Evolutionary conservation across 2,329 filamentous ascomycete species (phyloP), one percentile per base, ranked within the genome.

Genomic region (Gnomoniopsis sp.): DNA sequence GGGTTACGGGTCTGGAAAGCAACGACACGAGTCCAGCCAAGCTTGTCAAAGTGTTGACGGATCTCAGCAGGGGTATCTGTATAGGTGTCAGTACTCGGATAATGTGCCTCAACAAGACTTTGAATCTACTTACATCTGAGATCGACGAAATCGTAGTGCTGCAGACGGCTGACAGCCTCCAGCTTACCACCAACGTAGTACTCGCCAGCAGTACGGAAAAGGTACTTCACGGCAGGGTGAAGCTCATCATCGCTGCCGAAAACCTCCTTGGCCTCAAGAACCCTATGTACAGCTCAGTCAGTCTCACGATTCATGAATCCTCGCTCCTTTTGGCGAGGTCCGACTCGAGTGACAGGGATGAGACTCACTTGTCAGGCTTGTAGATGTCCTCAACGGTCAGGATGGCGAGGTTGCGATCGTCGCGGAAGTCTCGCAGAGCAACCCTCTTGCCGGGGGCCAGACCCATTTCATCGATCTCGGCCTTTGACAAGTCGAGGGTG

Each of bases 1-100:
- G 95, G 95, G 80, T 99, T 99, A 75, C 93, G 83, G 65, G 95
- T 99, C 84, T 99, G 95, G 89, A 99, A 99, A 71, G 95, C 95
- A 65, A 99, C 95, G 68, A 99, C 93, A 75, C 89, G 88, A 76
- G 90, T 88, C 95, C 95, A 99, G 78, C 95, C 95, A 69, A 99
- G 91, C 86, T 99, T 99, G 84, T 98, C 95, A 73, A 99, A 99
- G 83, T 98, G 93, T 65, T 91, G 82, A 69, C 95, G 91, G 69
- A 99, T 84, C 80, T 99, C 95, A 51, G 95, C 88, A 64, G 95
- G 95, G 12, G 95, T 96, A 79, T 93, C 89, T 92, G 53, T 4
- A 14, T 1, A 14, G 21, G 30, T 12, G 57, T 62, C 38, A 59
- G 50, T 15, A 26, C 7, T 14, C 14, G 17, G 3, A 10, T 19